A percentile compares a stretch with the other conserved stretches of the same genome.
Evolutionary conservation across 768 basidiomycete genomes (phyloP).

Genomic region (Botryobasidium botryosum): DNA sequence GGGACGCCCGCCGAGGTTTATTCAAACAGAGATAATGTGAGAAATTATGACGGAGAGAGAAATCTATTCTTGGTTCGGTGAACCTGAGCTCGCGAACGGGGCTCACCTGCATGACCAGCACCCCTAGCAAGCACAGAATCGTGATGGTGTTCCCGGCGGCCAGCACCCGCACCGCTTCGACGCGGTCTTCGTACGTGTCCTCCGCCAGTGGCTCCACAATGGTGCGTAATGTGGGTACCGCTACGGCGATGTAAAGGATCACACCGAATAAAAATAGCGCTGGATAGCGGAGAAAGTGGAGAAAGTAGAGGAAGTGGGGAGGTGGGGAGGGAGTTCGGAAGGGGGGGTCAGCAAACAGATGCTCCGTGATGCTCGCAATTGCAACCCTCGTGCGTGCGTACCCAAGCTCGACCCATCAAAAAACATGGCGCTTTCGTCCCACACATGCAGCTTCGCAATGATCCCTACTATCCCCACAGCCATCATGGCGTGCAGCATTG

Average conservation of each 20-base stretch:
- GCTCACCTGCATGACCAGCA: conserved; percentile 59
- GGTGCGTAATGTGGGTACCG: conserved; percentile 59
- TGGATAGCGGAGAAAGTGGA: no score
- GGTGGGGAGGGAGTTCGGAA: no score
- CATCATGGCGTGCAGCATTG: conserved; percentile 71
- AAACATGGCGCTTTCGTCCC: conserved; percentile 88
- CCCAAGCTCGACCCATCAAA: conserved; percentile 85
- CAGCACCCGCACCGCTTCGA: conserved; percentile 66
- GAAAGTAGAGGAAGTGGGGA: conserved; percentile 1
- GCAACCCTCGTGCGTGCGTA: conserved; percentile 31
- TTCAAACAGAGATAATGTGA: not conserved
- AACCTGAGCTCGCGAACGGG: not conserved
- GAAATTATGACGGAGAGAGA: not conserved
- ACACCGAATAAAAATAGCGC: conserved; percentile 52
- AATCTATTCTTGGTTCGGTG: conserved; percentile 7
- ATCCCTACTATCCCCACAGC: conserved; percentile 61
- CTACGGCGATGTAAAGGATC: conserved; percentile 69
- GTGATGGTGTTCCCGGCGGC: conserved; percentile 81
- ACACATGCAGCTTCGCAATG: conserved; percentile 62
- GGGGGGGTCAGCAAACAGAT: not conserved
- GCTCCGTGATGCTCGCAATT: no score
- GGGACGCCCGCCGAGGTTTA: not conserved
- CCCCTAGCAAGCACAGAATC: conserved; percentile 42
- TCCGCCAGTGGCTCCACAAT: conserved; percentile 41
- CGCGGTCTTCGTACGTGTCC: conserved; percentile 45